These are phyloP conservation scores for Pestalotiopsis sp. DNA, from an alignment of 2,329 filamentous ascomycete genomes.

Conservation along the genomic window DNA sequence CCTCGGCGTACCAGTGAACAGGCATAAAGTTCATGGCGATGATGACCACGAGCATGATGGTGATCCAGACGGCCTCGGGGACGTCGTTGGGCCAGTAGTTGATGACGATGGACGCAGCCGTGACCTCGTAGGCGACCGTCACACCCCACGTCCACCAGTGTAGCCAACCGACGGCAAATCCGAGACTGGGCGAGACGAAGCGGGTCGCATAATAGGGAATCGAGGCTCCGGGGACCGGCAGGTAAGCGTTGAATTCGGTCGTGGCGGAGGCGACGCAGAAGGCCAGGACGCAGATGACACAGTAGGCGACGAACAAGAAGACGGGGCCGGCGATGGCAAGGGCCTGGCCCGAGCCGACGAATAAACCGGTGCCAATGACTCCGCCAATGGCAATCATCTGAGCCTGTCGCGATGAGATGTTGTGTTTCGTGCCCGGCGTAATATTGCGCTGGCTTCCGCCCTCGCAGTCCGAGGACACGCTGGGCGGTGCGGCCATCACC, in stretches of 20 bases:
- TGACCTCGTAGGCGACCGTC: slow-evolving; percentile 45
- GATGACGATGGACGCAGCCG: slow-evolving; percentile 47
- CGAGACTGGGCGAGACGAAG: slow-evolving; percentile 24
- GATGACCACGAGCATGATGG: slow-evolving; percentile 42
- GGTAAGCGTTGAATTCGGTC: slow-evolving; percentile 30
- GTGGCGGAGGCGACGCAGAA: slow-evolving; percentile 52
- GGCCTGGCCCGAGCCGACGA: slow-evolving; percentile 39
- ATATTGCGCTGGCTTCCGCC: not conserved
- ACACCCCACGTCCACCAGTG: slow-evolving; percentile 49
- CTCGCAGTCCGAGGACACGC: not conserved
- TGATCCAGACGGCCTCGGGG: slow-evolving; percentile 43
- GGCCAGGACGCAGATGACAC: slow-evolving; percentile 53
- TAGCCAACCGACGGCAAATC: slow-evolving; percentile 43
- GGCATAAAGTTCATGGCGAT: slow-evolving; percentile 42
- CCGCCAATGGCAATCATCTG: slow-evolving; percentile 21
- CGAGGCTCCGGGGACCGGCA: slow-evolving; percentile 17
- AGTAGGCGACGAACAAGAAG: slow-evolving; percentile 45
- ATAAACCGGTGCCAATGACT: slow-evolving; percentile 42
- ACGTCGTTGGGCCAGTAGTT: slow-evolving; percentile 35
- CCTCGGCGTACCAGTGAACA: slow-evolving; percentile 50
- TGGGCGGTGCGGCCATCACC: slow-evolving; percentile 1
- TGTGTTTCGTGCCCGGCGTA: slow-evolving; percentile 4
- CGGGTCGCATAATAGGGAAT: slow-evolving; percentile 27
- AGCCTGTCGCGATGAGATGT: slow-evolving; percentile 13
- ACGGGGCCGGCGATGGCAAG: slow-evolving; percentile 31